Evolutionary conservation across 176 grass and related monocot genomes (phyloP), one percentile per base, ranked within the genome.

Genomic region (Eleusine indica): DNA sequence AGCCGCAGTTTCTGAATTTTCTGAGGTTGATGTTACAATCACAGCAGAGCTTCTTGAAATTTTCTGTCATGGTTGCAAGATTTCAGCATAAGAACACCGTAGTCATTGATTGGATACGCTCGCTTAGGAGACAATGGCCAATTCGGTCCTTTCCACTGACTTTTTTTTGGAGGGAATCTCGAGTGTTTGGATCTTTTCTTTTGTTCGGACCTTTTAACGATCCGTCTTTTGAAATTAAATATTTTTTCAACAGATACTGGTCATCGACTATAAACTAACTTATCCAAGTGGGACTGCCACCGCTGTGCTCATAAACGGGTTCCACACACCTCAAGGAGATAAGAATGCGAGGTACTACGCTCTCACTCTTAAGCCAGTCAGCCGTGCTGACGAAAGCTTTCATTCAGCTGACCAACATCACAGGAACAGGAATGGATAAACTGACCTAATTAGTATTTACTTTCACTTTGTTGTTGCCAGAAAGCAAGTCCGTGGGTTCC

Each of bases 231-330:
- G 30, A 73, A 67, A 49, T 62, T 6, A 48, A 47, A 61, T 18
- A 52, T 11, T 83, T 78, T 78, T 87, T 76, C 91, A 3, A 30
- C 10, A 99, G 96, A 89, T 94, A 3, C 91, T 99, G 67, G 94
- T 99, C 35, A 86, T 99, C 67, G 96, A 96, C 73, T 99, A 99
- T 58, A 96, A 96, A 51, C 85, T 99, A 48, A 88, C 93, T 4
- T 99, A 99, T 92, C 96, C 96, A 81, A 96, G 96, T 75, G 96
- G 96, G 72, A 96, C 91, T 41, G 96, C 96, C 21, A 94, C 96
- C 18, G 96, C 96, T 76, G 89, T 99, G 6, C 96, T 99, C 54
- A 95, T 99, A 80, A 99, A 99, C 79, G 93, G 93, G 9, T 99
- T 99, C 66, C 96, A 99, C 81, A 99, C 93, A 18, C 85, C 93